Percentiles rank a stretch among this genome's conserved stretches.
Conservation (phyloP, 306 rosid genomes). For the Sindora glabra region DNA sequence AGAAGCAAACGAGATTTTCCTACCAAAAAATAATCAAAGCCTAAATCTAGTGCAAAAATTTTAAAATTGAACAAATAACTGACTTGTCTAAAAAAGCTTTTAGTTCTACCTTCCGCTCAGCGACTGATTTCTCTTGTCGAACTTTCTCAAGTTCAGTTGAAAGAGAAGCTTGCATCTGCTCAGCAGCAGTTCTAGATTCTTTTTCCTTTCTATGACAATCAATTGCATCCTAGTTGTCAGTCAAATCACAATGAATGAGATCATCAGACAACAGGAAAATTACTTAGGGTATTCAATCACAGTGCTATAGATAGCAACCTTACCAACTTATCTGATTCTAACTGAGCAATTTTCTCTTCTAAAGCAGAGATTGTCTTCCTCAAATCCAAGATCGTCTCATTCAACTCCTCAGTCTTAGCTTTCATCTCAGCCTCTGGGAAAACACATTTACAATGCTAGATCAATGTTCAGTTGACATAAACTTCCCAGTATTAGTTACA, state of each 20-base stretch:
- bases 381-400: slow-evolving; percentile 32
- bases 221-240: slow-evolving; percentile 61
- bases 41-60: too few relatives aligned
- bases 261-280: not conserved
- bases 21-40: too few relatives aligned
- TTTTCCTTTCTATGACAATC: slow-evolving; percentile 48
- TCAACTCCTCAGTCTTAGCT: slow-evolving; percentile 40
- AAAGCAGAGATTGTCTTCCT: slow-evolving; percentile 35
- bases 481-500: not conserved
- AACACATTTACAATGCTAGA: too few relatives aligned
- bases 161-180: slow-evolving; percentile 44
- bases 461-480: not conserved
- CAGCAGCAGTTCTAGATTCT: slow-evolving; percentile 64
- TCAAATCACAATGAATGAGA: not conserved
- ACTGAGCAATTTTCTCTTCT: slow-evolving; percentile 52
- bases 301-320: slow-evolving; percentile 3
- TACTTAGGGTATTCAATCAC: slow-evolving; percentile 5
- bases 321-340: slow-evolving; percentile 75
- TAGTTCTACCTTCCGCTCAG: slow-evolving; percentile 58
- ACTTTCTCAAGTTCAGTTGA: slow-evolving; percentile 60
- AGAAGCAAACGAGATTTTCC: too few relatives aligned
- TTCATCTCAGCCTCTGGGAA: slow-evolving; percentile 67
- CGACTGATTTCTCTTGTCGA: slow-evolving; percentile 49
- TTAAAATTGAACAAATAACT: not conserved
- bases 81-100: not conserved